Percentiles rank a stretch among this genome's conserved stretches.
Conservation (phyloP, 176 grass and related monocot species). For the Musa acuminata region DNA sequence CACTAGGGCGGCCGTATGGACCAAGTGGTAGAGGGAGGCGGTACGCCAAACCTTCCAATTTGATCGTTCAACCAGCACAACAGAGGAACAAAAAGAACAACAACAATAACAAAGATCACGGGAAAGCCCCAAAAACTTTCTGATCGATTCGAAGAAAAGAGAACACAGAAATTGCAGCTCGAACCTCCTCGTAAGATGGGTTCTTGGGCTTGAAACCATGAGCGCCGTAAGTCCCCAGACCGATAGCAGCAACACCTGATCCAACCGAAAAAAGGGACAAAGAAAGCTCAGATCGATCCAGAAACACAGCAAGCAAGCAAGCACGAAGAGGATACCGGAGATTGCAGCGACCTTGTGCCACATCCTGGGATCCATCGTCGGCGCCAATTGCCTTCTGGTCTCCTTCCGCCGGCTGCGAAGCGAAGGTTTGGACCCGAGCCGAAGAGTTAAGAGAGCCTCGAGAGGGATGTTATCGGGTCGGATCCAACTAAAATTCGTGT, state of each 20-base stretch:
- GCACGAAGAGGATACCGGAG: constrained; percentile 37
- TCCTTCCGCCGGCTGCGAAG: not conserved
- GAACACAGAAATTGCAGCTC: not conserved
- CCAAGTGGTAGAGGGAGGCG: constrained; percentile 83
- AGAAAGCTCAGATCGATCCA: too few species aligned
- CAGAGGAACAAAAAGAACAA: not conserved
- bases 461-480: too few species aligned
- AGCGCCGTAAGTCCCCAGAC: constrained; percentile 77
- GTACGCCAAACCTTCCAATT: constrained; percentile 71
- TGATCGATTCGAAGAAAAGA: not conserved
- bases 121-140: not conserved
- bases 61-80: constrained; percentile 3
- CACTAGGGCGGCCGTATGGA: constrained; percentile 77
- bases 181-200: constrained; percentile 67
- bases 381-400: not conserved
- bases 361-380: constrained; percentile 35
- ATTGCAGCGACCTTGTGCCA: constrained; percentile 96
- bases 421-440: too few species aligned
- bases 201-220: constrained; percentile 71
- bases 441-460: too few species aligned
- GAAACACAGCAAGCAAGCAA: not conserved
- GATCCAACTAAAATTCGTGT: too few species aligned
- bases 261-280: not conserved
- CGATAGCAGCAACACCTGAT: constrained; percentile 74
- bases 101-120: not conserved